phyloP scores from a whole-genome alignment of 192 early-diverging fungal genomes.

The Coemansia sp. region DNA sequence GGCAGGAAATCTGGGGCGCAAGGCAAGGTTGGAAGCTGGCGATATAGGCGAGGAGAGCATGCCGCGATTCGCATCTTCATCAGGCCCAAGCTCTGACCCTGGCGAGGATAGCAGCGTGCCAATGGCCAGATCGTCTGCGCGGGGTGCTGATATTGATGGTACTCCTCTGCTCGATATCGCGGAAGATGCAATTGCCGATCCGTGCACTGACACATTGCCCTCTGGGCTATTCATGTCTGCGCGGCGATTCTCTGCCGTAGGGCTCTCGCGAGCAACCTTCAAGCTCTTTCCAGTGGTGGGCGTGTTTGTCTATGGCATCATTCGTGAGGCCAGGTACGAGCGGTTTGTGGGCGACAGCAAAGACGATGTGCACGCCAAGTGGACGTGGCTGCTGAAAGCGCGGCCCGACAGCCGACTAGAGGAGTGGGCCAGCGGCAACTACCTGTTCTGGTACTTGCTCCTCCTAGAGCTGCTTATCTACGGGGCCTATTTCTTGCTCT shows the following conservation, averaged over 20 bases:
- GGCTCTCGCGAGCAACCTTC: constrained; percentile 27
- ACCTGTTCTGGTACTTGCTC: constrained; percentile 34
- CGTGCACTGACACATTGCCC: constrained; percentile 9
- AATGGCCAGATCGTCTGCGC: not conserved
- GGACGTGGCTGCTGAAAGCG: constrained; percentile 25
- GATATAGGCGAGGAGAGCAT: not conserved
- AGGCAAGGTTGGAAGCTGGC: constrained; percentile 31
- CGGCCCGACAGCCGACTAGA: constrained; percentile 39
- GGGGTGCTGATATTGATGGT: constrained; percentile 23
- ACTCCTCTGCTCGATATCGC: constrained; percentile 27
- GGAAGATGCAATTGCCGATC: constrained; percentile 29
- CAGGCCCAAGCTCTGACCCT: not conserved
- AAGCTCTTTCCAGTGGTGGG: constrained; percentile 25
- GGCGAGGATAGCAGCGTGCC: not conserved
- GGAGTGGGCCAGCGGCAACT: constrained; percentile 36
- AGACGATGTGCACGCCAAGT: constrained; percentile 31
- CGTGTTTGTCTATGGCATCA: constrained; percentile 39
- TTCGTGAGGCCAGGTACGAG: constrained; percentile 35
- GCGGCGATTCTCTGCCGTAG: constrained; percentile 34
- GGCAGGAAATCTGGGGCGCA: constrained; percentile 47
- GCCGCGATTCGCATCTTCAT: not conserved
- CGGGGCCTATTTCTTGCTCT: constrained; percentile 18
- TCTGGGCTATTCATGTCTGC: not conserved
- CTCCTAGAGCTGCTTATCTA: constrained; percentile 32
- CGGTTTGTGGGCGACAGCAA: constrained; percentile 30